Percentiles rank a stretch among this genome's conserved stretches.
phyloP scores from a whole-genome alignment of 768 basidiomycete genomes.

The Gyrodon lividus region DNA sequence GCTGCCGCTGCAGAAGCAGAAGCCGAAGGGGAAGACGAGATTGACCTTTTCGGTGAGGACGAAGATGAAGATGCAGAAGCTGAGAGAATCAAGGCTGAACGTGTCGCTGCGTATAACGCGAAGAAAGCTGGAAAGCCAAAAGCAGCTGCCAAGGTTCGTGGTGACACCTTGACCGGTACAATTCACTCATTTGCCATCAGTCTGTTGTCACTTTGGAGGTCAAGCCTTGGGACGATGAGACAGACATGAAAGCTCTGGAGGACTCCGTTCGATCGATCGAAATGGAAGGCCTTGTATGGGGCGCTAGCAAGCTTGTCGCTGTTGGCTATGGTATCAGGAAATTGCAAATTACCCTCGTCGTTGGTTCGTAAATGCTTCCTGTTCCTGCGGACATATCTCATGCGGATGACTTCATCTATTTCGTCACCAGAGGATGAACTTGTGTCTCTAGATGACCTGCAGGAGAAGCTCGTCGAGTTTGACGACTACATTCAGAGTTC shows the following conservation, averaged over 20 bases:
- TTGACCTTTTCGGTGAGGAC: slow-evolving; percentile 87
- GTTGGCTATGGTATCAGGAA: slow-evolving; percentile 95
- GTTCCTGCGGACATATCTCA: not conserved
- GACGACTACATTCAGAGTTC: slow-evolving; percentile 90
- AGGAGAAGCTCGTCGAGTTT: slow-evolving; percentile 84
- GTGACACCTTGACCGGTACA: not conserved
- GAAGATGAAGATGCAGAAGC: slow-evolving; percentile 85
- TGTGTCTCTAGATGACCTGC: slow-evolving; percentile 88
- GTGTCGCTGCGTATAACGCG: slow-evolving; percentile 88
- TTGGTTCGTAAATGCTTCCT: slow-evolving; percentile 39
- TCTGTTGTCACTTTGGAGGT: slow-evolving; percentile 98
- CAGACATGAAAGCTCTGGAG: slow-evolving; percentile 91
- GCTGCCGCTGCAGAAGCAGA: slow-evolving; percentile 43
- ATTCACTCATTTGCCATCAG: slow-evolving; percentile 41
- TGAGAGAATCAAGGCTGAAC: slow-evolving; percentile 85
- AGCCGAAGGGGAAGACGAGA: slow-evolving; percentile 58
- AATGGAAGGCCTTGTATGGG: slow-evolving; percentile 93
- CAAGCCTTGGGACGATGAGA: slow-evolving; percentile 99
- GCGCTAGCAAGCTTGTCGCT: slow-evolving; percentile 87
- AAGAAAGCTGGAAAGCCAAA: slow-evolving; percentile 94
- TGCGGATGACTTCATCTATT: not conserved
- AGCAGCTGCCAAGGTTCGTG: slow-evolving; percentile 76
- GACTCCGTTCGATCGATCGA: slow-evolving; percentile 80
- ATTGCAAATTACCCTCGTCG: slow-evolving; percentile 70
- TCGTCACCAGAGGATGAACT: slow-evolving; percentile 81